Evolutionary conservation across 768 basidiomycete genomes (phyloP).

Genomic region (Suillus weaverae): DNA sequence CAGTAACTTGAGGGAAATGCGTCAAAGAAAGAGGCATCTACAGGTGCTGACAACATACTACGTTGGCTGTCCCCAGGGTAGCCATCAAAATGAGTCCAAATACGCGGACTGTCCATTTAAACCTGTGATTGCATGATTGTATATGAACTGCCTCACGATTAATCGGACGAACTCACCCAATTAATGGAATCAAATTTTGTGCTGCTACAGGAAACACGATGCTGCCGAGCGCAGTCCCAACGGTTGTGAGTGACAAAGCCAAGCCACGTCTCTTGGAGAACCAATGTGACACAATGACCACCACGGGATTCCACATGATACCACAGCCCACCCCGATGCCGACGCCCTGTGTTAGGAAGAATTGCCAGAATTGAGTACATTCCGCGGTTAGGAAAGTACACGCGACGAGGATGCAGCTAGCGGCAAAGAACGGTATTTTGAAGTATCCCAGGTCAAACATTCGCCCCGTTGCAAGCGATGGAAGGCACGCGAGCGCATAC

Average conservation of each 20-base stretch:
- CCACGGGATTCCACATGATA: conserved; percentile 59
- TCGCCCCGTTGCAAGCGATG: conserved; percentile 62
- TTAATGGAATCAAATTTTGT: conserved; percentile 50
- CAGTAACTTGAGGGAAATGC: conserved; percentile 21
- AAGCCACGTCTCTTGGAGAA: conserved; percentile 55
- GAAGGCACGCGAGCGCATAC: conserved; percentile 64
- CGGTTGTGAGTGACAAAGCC: conserved; percentile 61
- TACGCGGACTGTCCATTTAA: conserved; percentile 75
- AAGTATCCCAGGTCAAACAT: conserved; percentile 75
- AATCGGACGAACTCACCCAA: conserved; percentile 58
- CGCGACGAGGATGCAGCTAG: conserved; percentile 50
- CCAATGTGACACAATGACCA: conserved; percentile 70
- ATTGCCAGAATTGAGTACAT: conserved; percentile 77
- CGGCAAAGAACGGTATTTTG: conserved; percentile 46
- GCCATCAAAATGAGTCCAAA: conserved; percentile 62
- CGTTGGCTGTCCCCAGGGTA: conserved; percentile 52
- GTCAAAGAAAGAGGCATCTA: not conserved
- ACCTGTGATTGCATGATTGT: conserved; percentile 39
- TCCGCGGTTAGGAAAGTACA: conserved; percentile 68
- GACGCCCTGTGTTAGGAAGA: conserved; percentile 73
- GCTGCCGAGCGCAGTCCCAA: conserved; percentile 70
- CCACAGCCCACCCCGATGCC: conserved; percentile 65
- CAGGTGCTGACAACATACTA: conserved; percentile 39
- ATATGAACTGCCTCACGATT: not conserved
- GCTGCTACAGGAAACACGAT: conserved; percentile 63